Base-by-base conservation (phyloP, 139 green algal species). In the Chlamydomonas sphaeroides region DNA sequence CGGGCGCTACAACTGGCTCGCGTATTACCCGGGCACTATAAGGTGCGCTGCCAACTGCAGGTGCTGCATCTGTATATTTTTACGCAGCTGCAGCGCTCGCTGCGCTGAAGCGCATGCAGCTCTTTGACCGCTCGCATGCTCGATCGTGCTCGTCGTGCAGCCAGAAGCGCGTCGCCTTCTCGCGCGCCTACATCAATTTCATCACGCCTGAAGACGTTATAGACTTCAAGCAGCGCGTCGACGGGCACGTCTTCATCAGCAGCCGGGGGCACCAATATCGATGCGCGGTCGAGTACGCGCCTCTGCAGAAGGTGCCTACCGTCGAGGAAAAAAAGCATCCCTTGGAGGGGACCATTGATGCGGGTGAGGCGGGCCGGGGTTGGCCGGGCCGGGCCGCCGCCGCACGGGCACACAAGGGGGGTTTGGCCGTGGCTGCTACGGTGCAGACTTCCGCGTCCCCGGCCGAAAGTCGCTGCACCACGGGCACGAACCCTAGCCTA, bases 171-270 rank as follows among this genome's bases (percentile, higher is more conserved):
- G 66, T 82, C 30, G 53, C 48, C 3, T 87, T 78, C 66, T 93
- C 89, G 0, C 84, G 91, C 7, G 93, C 93, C 5, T 97, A 94
- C 79, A 78, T 97, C 38, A 92, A 94, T 61, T 92, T 97, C 80
- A 68, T 65, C 2, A 65, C 86, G 0, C 65, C 85, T 7, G 69
- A 80, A 20, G 84, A 87, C 10, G 92, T 95, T n/a, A 72, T 87
- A 1, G 86, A 70, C n/a, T 96, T 97, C 83, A 93, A 91, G 56
- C 67, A 78, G 1, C 77, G 72, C 4, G 93, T 95, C 65, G 90
- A 95, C 48, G 92, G 91, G 14, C 89, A 93, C 41, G 66, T 87
- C 0, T 96, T 97, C 79, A 89, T 94, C 18, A 91, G 78, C 71
- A 88, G 88, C 48, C 90, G 89, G 38, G 92, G 92, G 36, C 87